Base-by-base conservation (phyloP, 805 yeast genomes). In the Wickerhamomyces chaumierensis region DNA sequence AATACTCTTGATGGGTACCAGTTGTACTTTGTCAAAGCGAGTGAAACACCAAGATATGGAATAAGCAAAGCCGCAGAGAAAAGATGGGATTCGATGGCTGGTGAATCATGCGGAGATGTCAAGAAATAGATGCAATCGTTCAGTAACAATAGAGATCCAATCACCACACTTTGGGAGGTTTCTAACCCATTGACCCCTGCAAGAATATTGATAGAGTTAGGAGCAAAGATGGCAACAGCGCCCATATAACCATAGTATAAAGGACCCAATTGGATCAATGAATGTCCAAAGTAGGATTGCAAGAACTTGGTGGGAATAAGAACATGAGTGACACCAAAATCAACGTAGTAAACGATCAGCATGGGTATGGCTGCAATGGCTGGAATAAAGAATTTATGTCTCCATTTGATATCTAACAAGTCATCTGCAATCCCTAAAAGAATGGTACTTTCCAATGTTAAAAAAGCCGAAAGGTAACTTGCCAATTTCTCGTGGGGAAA, bases 171-270 rank as follows among this genome's bases (percentile, higher is more conserved):
- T 60, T 92, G 98, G 20, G 96, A 97, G 12, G 88, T 96, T 61
- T 92, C 99, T 33, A 92, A 66, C 0, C 99, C 99, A 57, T 92
- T 92, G 35, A 92, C 75, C 5, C 99, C 99, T 0, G 99, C 99
- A 23, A 88, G 65, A 38, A 92, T 92, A 56, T 92, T 92, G 58
- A 92, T 87, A 11, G 96, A 85, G 56, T 92, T 90, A 18, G 99
- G 96, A 51, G 96, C 82, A 55, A 92, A 92, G 31, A 92, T 90
- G 2, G 95, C 81, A 42, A 92, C 76, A 0, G 94, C 70, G 0
- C 81, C 85, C 98, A 92, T 92, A 63, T 92, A 92, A 13, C 63
- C 62, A 57, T 92, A 92, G 64, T 92, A 92, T 20, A 84, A 59
- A 15, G 66, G 56, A 3, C 96, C 95, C 40, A 92, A 63, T 57